A percentile compares a stretch with the other conserved stretches of the same genome.
phyloP scores from a whole-genome alignment of 768 basidiomycete genomes.

The Ephemerocybe angulata region DNA sequence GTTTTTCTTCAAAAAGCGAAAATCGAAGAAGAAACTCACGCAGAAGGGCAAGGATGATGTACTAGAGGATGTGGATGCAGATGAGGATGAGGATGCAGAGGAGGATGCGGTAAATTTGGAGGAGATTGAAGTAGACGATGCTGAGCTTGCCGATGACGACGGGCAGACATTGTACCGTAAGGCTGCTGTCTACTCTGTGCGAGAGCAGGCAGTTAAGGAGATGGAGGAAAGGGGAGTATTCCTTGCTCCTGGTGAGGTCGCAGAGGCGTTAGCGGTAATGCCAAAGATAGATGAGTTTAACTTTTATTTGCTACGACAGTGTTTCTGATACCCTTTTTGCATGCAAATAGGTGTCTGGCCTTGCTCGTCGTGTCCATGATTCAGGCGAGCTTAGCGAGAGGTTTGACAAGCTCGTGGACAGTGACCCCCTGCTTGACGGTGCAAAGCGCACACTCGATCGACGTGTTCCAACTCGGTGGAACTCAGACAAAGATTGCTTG shows the following conservation, averaged over 20 bases:
- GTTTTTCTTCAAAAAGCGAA: slow-evolving; percentile 24
- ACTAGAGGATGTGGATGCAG: background rate
- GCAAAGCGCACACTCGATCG: slow-evolving; percentile 15
- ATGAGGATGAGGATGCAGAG: slow-evolving; percentile 6
- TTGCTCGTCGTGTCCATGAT: slow-evolving; percentile 23
- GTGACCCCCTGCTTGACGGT: background rate
- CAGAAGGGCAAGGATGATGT: slow-evolving; percentile 7
- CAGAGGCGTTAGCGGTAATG: slow-evolving; percentile 16
- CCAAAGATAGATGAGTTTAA: slow-evolving; percentile 14
- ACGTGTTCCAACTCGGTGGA: slow-evolving; percentile 24
- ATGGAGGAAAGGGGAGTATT: slow-evolving; percentile 1
- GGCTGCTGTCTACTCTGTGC: background rate
- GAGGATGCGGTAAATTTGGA: slow-evolving; percentile 12
- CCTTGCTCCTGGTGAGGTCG: background rate
- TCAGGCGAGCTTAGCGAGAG: slow-evolving; percentile 14
- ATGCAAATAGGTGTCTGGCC: slow-evolving; percentile 26
- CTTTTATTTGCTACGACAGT: background rate
- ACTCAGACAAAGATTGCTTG: slow-evolving; percentile 22
- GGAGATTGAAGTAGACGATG: slow-evolving; percentile 2
- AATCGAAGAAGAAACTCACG: slow-evolving; percentile 12
- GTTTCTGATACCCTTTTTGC: background rate
- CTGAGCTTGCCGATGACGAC: slow-evolving; percentile 3
- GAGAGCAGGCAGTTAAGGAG: background rate
- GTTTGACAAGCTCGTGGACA: slow-evolving; percentile 23
- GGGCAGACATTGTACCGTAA: background rate